Base-by-base conservation (phyloP, 163 green algal species). In the Coccomyxa subellipsoidea region DNA sequence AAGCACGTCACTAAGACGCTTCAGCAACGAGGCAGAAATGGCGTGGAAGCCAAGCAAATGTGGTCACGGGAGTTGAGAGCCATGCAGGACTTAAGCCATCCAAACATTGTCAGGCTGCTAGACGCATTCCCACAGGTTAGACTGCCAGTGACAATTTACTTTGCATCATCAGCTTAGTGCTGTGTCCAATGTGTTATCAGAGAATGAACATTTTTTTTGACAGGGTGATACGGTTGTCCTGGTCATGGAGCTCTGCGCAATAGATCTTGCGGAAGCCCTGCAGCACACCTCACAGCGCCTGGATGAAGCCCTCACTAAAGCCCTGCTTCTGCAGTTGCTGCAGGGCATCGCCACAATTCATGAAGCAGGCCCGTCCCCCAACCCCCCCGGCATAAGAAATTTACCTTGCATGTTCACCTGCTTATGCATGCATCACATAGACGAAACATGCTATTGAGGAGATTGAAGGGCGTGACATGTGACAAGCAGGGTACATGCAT, bases 271-370 rank as follows among this genome's bases (percentile, higher is more conserved):
- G n/a, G 18, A 47, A 23, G 54, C 90, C 59, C 53, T 92, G 38
- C 35, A 79, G 21, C 29, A 25, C 2, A 47, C 69, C 38, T 53
- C 66, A n/a, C 31, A 31, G 35, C 59, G 70, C 7, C 32, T 86
- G 29, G 31, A 78, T 6, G 54, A 83, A 35, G 71, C 66, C 2
- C 54, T 84, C 8, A 27, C 77, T 21, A 87, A 87, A 38, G 27
- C 31, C 2, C 37, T 90, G 2, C 31, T 94, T 81, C 79, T 87
- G 54, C 87, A 92, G 87, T 83, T 96, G 39, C 84, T 97, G 53
- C 59, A 72, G 27, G 92, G 88, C 7, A 80, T 97, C 76, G 88
- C 83, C 4, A 83, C 85, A 7, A 95, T 90, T 78, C 93, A 97
- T 80, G 76, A 69, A 76, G 79, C 83, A 82, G 79, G 82, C 25